These are phyloP conservation scores for Sphaerobolus stellatus DNA, from an alignment of 1,284 basidiomycete species.

Conservation along the genomic window DNA sequence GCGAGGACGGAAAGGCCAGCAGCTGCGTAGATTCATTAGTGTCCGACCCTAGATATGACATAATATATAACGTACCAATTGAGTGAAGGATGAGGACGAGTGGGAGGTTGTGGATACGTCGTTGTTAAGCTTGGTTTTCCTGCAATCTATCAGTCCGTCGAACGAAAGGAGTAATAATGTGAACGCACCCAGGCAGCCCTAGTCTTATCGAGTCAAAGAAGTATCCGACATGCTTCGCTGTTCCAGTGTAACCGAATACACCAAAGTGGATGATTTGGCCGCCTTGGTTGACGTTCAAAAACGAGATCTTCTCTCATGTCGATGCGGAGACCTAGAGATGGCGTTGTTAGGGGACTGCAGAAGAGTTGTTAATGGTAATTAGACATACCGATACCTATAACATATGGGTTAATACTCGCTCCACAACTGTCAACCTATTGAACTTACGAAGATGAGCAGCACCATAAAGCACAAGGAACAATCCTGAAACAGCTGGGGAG, in stretches of 20 bases:
- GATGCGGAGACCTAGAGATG: conserved; percentile 50
- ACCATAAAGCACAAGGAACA: conserved; percentile 56
- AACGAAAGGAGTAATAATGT: neutral
- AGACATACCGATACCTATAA: no score
- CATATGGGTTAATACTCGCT: no score
- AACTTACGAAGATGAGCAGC: conserved; percentile 65
- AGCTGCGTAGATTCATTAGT: no score
- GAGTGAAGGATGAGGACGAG: conserved; percentile 74
- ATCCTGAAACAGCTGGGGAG: conserved; percentile 42
- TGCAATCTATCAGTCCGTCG: conserved; percentile 11
- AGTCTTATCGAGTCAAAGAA: conserved; percentile 39
- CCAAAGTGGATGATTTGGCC: conserved; percentile 55
- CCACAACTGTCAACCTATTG: conserved; percentile 4
- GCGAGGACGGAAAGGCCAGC: conserved; percentile 72
- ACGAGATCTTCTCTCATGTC: conserved; percentile 69
- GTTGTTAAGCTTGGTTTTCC: conserved; percentile 44
- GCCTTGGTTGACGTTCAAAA: conserved; percentile 54
- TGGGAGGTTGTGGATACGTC: conserved; percentile 66
- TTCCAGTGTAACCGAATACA: conserved; percentile 75
- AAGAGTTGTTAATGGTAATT: neutral
- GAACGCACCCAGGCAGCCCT: conserved; percentile 20
- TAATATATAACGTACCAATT: no score
- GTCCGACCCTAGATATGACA: no score
- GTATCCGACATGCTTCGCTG: conserved; percentile 54
- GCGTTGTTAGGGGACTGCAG: neutral